Evolutionary conservation across 805 yeast species (phyloP), one percentile per base, ranked within the genome.

Genomic region (Saturnispora serradocipensis): DNA sequence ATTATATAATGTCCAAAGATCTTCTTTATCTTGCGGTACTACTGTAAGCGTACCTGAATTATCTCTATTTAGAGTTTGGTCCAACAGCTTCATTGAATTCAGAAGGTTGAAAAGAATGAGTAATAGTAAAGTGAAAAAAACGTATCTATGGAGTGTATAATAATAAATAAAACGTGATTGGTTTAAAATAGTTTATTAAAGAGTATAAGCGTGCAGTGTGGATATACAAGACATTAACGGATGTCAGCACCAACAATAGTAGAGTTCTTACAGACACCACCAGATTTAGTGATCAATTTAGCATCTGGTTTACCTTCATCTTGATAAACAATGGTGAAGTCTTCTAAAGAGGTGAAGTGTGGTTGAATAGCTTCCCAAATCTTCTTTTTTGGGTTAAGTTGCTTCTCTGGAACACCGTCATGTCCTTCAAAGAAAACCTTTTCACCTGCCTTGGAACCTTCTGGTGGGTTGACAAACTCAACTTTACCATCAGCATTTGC

Each of bases 321-420:
- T 63, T 84, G 84, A 76, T 80, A 91, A 55, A 87, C 77, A 43
- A 91, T 96, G 64, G 86, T 86, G 53, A 82, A 76, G 46, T 73
- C 72, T 40, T 81, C 93, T 58, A 75, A 81, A 30, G 98, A 91
- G 53, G 91, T 74, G 76, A 93, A 90, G 54, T 77, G 75, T 49
- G 97, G 98, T 76, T 93, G 99, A 58, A 86, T 75, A 49, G 90
- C 78, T 77, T 93, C 99, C 95, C 96, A 93, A 56, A 90, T 76
- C 79, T 93, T 93, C 86, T 93, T 93, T 84, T 93, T 93, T 62
- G 99, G 98, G 74, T 91, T 91, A 71, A 93, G 76, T 65, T 83
- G 91, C 63, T 87, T 80, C 71, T 89, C 95, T 58, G 99, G 98
- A 51, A 80, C 82, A 59, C 88, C 87, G 64, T 88, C 85, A 68